These are phyloP conservation scores for Ustilago hordei DNA, from an alignment of 1,284 basidiomycete species.

Conservation along the genomic window DNA sequence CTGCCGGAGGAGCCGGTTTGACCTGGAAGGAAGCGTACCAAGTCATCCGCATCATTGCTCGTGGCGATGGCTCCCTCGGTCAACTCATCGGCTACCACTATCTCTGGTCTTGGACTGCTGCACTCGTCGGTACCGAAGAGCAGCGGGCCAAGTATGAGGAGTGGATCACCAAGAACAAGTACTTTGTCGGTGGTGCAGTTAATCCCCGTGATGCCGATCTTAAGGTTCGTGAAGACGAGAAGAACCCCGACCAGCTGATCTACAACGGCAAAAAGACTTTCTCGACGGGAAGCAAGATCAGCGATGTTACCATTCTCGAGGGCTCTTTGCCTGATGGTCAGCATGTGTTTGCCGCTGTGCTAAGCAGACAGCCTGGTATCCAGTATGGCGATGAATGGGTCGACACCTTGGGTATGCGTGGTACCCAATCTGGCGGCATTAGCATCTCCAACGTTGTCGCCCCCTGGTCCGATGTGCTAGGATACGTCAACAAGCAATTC, in stretches of 20 bases:
- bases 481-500: conserved; percentile 57
- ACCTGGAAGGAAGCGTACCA: conserved; percentile 63
- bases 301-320: conserved; percentile 69
- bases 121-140: conserved; percentile 63
- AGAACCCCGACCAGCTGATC: conserved; percentile 55
- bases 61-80: conserved; percentile 64
- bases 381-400: conserved; percentile 69
- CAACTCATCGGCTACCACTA: conserved; percentile 62
- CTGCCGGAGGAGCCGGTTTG: conserved; percentile 62
- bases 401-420: conserved; percentile 69
- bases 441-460: conserved; percentile 62
- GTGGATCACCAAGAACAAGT: conserved; percentile 57
- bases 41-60: conserved; percentile 61
- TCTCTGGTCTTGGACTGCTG: conserved; percentile 64
- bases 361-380: conserved; percentile 64
- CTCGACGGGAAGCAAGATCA: conserved; percentile 68
- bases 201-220: conserved; percentile 69
- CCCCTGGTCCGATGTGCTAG: conserved; percentile 63
- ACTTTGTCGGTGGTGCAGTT: conserved; percentile 68
- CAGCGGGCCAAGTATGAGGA: conserved; percentile 50
- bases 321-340: conserved; percentile 55
- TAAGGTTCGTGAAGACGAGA: conserved; percentile 54
- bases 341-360: conserved; percentile 68
- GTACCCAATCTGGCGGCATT: conserved; percentile 65
- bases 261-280: conserved; percentile 69